These are phyloP conservation scores for Sporothrix humicola DNA, from an alignment of 2,329 filamentous ascomycete species.

Conservation along the genomic window DNA sequence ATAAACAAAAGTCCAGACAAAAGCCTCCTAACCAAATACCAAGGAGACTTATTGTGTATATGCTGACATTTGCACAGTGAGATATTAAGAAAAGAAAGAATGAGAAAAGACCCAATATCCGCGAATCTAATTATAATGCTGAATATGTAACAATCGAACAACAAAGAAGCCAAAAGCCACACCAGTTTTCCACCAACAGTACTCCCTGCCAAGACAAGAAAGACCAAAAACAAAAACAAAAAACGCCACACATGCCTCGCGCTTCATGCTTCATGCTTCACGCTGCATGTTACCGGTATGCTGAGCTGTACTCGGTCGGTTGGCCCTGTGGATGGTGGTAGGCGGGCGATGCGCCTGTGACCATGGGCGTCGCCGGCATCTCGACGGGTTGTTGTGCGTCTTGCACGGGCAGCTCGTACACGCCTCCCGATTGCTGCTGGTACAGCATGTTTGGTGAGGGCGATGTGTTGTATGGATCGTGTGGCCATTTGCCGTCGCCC, in stretches of 20 bases:
- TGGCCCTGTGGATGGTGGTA: slow-evolving; percentile 9
- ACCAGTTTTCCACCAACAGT: neutral
- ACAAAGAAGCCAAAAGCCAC: too few species aligned
- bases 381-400: slow-evolving; percentile 40
- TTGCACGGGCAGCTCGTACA: slow-evolving; percentile 63
- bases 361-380: slow-evolving; percentile 40
- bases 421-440: slow-evolving; percentile 48
- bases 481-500: slow-evolving; percentile 20
- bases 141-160: neutral
- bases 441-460: slow-evolving; percentile 24
- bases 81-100: neutral
- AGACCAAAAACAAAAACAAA: neutral
- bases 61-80: neutral
- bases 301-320: neutral
- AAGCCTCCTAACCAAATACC: neutral
- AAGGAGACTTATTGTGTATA: neutral
- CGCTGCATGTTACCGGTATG: neutral
- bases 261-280: too few species aligned
- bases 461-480: slow-evolving; percentile 17
- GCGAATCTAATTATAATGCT: slow-evolving; percentile 3
- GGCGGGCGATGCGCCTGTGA: neutral
- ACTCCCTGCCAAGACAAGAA: neutral
- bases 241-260: neutral
- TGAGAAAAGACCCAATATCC: neutral
- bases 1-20: neutral